Evolutionary conservation across 2,329 filamentous ascomycete genomes (phyloP), one percentile per base, ranked within the genome.

Genomic region (Elsinoe ampelina): DNA sequence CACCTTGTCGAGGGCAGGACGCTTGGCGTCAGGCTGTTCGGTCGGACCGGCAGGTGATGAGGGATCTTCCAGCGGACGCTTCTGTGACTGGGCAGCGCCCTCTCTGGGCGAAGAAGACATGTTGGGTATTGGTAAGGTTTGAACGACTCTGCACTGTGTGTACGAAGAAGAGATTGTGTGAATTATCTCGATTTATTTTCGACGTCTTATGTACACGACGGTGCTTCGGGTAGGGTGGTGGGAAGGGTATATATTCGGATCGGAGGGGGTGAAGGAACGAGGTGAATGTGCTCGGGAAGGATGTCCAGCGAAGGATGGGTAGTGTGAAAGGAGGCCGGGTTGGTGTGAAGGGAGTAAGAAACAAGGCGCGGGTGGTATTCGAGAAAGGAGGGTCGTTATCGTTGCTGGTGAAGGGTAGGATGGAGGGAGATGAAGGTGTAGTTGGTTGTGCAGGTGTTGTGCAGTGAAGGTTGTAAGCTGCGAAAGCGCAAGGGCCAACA

Each of bases 21-120:
- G 88, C 77, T 98, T 98, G 61, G 93, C 93, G 65, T 98, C 93
- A 55, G 95, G 93, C 71, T 96, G 91, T 67, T 97, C 93, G 69
- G 83, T 89, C 38, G 87, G 86, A 61, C 87, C 87, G 32, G 90
- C 95, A 35, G 93, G 93, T 8, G 93, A 98, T 15, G 93, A 97
- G 10, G 92, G 87, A 70, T 97, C 93, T 78, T 98, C 93, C 63
- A 98, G 83, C 60, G 93, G 93, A 68, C 93, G 90, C 82, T 98
- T 98, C 68, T 88, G 83, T 41, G 59, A 61, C 35, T 57, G 59
- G n/a, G 59, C 59, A 34, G 59, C 54, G 12, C 58, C 32, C 17
- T 57, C 55, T 35, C 17, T 43, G 15, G 59, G 59, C 34, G 59
- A 61, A 7, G 59, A 48, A 32, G 59, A 61, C 59, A 61, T 61